A percentile compares a stretch with the other conserved stretches of the same genome.
Evolutionary conservation across 345 rosid genomes (phyloP).

Genomic region (Brassica cretica): DNA sequence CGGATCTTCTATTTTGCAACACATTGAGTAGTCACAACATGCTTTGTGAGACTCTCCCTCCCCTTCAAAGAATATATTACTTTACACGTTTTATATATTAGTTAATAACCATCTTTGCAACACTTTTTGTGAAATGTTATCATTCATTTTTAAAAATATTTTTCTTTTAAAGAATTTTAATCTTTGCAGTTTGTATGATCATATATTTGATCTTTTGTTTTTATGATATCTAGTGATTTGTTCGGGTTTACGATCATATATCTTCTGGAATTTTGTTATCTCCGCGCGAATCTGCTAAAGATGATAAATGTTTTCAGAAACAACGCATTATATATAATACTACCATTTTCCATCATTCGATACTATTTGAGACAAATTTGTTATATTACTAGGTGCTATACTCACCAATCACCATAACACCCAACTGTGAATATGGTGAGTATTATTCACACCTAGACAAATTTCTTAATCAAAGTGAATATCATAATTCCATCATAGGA

Average conservation of each 20-base stretch:
- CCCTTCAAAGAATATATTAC: conserved; percentile 35
- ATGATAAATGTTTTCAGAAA: background rate
- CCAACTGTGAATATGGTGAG: background rate
- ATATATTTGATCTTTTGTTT: background rate
- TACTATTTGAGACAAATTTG: background rate
- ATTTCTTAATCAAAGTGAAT: background rate
- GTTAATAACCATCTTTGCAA: background rate
- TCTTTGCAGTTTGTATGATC: background rate
- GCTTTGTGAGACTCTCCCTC: conserved; percentile 22
- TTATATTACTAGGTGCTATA: background rate
- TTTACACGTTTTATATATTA: conserved; percentile 24
- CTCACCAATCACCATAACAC: background rate
- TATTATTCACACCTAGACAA: background rate
- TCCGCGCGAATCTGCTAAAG: background rate
- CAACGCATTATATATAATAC: background rate
- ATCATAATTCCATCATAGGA: background rate
- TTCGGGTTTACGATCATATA: background rate
- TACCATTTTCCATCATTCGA: background rate
- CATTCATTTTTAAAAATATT: background rate
- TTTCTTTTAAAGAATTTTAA: background rate
- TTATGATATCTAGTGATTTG: background rate
- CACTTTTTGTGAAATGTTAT: background rate
- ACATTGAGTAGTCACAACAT: conserved; percentile 38
- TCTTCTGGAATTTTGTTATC: background rate
- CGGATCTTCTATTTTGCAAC: conserved; percentile 28